Percentiles rank a stretch among this genome's conserved stretches.
Conservation (phyloP, 306 rosid genomes). For the Vigna hirtella region DNA sequence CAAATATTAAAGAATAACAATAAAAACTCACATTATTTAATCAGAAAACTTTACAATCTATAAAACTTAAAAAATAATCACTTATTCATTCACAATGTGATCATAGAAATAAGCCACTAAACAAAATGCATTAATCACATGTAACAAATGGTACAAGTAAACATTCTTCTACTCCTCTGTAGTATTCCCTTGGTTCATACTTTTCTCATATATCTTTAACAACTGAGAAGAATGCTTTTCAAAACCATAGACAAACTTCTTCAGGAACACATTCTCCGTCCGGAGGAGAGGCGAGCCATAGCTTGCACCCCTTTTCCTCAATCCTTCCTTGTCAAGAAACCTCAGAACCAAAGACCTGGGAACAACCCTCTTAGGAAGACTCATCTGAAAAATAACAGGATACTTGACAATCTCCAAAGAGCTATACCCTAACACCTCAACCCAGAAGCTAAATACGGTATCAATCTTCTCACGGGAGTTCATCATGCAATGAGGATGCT, state of each 20-base stretch:
- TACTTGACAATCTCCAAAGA: slow-evolving; percentile 24
- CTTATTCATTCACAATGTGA: no score
- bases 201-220: slow-evolving; percentile 37
- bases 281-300: neutral
- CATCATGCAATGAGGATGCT: slow-evolving; percentile 51
- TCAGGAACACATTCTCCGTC: slow-evolving; percentile 31
- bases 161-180: neutral
- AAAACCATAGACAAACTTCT: slow-evolving; percentile 41
- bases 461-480: slow-evolving; percentile 48
- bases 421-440: slow-evolving; percentile 46
- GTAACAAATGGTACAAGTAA: neutral
- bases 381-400: neutral
- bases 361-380: slow-evolving; percentile 55
- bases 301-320: slow-evolving; percentile 26
- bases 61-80: no score
- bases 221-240: slow-evolving; percentile 16
- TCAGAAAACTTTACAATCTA: no score
- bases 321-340: slow-evolving; percentile 46
- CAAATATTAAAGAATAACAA: no score
- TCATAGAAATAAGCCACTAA: no score
- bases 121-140: no score
- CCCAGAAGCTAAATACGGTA: slow-evolving; percentile 45
- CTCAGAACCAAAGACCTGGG: slow-evolving; percentile 54
- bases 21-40: no score
- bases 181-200: neutral